Percentiles rank a stretch among this genome's conserved stretches.
Evolutionary conservation across 2,329 filamentous ascomycete species (phyloP).

Genomic region (Blumeria graminis): DNA sequence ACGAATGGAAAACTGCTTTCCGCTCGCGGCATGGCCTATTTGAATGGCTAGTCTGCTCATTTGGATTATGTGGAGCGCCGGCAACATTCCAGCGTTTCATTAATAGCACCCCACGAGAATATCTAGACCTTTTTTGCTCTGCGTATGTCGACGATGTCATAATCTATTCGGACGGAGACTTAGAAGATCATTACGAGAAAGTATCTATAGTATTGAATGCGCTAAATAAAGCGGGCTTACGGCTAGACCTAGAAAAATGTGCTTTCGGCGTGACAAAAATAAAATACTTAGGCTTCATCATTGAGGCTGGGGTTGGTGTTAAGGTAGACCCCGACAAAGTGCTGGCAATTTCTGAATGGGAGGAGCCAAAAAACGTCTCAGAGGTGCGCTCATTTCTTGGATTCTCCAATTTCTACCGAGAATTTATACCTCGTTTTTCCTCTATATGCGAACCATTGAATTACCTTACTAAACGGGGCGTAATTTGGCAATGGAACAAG

Average conservation of each 20-base stretch:
- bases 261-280: not conserved
- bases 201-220: not conserved
- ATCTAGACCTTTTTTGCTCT: not conserved
- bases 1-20: no score
- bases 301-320: not conserved
- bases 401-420: not conserved
- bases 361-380: conserved; percentile 8
- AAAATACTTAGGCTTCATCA: not conserved
- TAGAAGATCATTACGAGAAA: not conserved
- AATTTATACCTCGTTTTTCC: not conserved
- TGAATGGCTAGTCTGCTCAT: no score
- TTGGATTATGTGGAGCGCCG: no score
- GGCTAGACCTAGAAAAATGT: no score
- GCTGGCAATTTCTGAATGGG: not conserved
- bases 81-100: no score
- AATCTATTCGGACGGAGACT: not conserved
- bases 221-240: no score
- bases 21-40: no score
- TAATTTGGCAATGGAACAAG: no score
- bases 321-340: not conserved
- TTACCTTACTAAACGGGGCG: no score
- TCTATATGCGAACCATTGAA: no score
- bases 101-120: no score
- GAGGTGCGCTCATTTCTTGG: not conserved
- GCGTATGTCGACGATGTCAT: not conserved